A percentile compares a stretch with the other conserved stretches of the same genome.
These are phyloP conservation scores for Samsoniella hepiali DNA, from an alignment of 2,329 filamentous ascomycete genomes.

Conservation along the genomic window DNA sequence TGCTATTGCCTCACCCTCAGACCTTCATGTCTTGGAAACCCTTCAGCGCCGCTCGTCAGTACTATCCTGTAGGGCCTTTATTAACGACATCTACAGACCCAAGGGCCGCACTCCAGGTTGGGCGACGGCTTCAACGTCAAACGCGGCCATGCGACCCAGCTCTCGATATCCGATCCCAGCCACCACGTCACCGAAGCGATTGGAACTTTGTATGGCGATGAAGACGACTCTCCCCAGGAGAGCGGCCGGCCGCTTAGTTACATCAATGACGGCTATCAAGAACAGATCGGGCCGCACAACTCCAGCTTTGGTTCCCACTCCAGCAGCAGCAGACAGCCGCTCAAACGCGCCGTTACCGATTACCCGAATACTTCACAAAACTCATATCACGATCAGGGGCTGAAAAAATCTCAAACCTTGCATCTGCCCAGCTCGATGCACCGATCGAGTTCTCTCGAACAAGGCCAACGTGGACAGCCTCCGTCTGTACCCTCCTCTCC, in stretches of 20 bases:
- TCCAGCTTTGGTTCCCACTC: constrained; percentile 31
- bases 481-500: constrained; percentile 43
- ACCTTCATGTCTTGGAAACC: neutral
- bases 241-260: constrained; percentile 70
- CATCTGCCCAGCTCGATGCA: constrained; percentile 40
- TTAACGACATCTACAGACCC: constrained; percentile 42
- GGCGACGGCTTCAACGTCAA: constrained; percentile 56
- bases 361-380: constrained; percentile 31
- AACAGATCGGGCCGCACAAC: constrained; percentile 39
- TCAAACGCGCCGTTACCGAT: constrained; percentile 47
- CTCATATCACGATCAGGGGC: constrained; percentile 32
- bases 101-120: constrained; percentile 53
- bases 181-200: constrained; percentile 95
- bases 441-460: constrained; percentile 41
- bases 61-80: neutral
- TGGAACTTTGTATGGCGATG: constrained; percentile 82
- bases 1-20: neutral
- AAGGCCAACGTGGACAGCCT: constrained; percentile 40
- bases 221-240: constrained; percentile 59
- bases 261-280: constrained; percentile 54
- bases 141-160: constrained; percentile 56
- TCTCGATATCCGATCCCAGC: constrained; percentile 78
- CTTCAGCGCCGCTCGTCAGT: neutral
- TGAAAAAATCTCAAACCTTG: constrained; percentile 45
- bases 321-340: constrained; percentile 38